Evolutionary conservation across 495 filamentous ascomycete genomes (phyloP), one percentile per base, ranked within the genome.

Genomic region (Trichodelitschia bisporula): DNA sequence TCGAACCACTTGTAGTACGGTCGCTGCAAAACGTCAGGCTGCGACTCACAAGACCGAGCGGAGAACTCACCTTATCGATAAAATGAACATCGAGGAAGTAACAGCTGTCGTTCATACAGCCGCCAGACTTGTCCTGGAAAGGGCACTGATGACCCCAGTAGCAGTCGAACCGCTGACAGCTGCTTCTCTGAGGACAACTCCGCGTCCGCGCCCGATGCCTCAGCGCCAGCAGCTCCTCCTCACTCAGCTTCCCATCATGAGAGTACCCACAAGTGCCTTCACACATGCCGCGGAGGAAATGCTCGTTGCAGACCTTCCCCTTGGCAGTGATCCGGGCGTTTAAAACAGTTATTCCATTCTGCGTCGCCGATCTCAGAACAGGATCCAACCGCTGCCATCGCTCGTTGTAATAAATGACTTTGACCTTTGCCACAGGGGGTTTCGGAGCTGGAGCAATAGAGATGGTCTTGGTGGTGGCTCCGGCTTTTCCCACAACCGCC

Each of bases 221-320:
- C 17, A 54, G 29, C 9, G 48, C 45, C n/a, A 44, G 32, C 18
- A 32, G 31, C 35, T 52, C 50, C 16, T 31, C 39, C 1, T 31
- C 27, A 1, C 33, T 32, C 8, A 54, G 30, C 4, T 37, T 34
- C n/a, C 40, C 37, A 9, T 36, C 50, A 26, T 54, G 50, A 9
- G 31, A 26, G 36, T 49, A 51, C 13, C 35, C 32, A 36, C 50
- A 54, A 11, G 36, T 28, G 12, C 34, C 37, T 4, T 36, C 33
- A 33, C 50, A 54, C 16, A 40, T 35, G 12, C 50, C 49, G n/a
- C 15, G 37, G 0, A 54, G 36, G 38, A 52, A 49, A 31, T 41
- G 48, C 28, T 45, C 35, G 33, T 54, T 54, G 36, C 50, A 54
- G 24, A 41, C 31, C 11, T 43, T 44, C 21, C 40, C 43, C 8